phyloP scores from a whole-genome alignment of 495 filamentous ascomycete species.

The Aspergillus kassunensis region DNA sequence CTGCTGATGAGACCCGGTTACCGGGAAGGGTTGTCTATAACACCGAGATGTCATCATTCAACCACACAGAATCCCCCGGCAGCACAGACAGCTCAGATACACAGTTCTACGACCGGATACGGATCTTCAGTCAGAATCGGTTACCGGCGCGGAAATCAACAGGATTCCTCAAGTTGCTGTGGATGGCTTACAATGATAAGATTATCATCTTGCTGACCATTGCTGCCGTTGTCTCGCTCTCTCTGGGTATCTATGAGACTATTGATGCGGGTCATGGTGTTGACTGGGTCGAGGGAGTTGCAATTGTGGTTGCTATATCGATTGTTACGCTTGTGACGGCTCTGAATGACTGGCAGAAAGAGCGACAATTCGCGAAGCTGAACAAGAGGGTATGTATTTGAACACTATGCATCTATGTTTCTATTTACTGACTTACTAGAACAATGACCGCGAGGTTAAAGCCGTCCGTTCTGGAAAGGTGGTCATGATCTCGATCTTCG shows the following conservation, averaged over 20 bases:
- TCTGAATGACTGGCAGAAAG: slow-evolving; percentile 75
- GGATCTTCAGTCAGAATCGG: slow-evolving; percentile 69
- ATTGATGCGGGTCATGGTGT: slow-evolving; percentile 46
- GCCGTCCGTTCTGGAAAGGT: slow-evolving; percentile 73
- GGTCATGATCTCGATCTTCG: slow-evolving; percentile 64
- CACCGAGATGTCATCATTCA: slow-evolving; percentile 44
- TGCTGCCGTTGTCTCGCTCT: slow-evolving; percentile 70
- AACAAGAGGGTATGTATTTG: slow-evolving; percentile 55
- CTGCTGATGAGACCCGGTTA: slow-evolving; percentile 59
- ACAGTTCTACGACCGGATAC: slow-evolving; percentile 61
- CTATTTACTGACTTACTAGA: slow-evolving; percentile 36
- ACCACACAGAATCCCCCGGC: slow-evolving; percentile 13
- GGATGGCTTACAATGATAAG: slow-evolving; percentile 85
- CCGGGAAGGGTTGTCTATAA: slow-evolving; percentile 57
- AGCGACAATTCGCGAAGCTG: slow-evolving; percentile 72
- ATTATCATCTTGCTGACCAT: slow-evolving; percentile 71
- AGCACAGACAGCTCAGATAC: slow-evolving; percentile 17
- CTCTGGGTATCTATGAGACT: slow-evolving; percentile 66
- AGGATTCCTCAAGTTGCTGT: slow-evolving; percentile 67
- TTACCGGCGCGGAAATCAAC: slow-evolving; percentile 73
- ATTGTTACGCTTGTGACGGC: slow-evolving; percentile 74
- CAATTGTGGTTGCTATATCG: slow-evolving; percentile 70
- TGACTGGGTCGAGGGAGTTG: slow-evolving; percentile 79
- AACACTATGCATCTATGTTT: not conserved
- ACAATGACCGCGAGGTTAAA: slow-evolving; percentile 75